Base-by-base conservation (phyloP, 1,284 basidiomycete species). In the Ganoderma meredithae region DNA sequence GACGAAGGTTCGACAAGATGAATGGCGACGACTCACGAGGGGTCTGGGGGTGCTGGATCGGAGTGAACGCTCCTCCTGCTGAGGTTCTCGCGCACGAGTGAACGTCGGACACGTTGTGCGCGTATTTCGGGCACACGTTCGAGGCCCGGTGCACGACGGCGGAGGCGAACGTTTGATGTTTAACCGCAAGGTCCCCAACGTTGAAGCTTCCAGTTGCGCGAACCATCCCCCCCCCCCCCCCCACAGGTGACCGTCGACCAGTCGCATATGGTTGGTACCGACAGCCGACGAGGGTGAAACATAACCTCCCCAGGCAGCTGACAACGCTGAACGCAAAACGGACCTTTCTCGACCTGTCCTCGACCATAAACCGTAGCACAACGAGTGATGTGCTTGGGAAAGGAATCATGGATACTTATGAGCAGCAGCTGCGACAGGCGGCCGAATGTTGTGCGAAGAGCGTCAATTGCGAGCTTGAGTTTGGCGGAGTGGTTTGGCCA, bases 221-320 rank as follows among this genome's bases (percentile, higher is more conserved):
- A 8, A 40, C 22, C 39, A 41, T 8, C 39, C 47, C 36, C 40
- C 49, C 13, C 36, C 27, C 64, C 39, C 47, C 36, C 40, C 49
- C 13, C 36, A 40, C 64, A 66, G 64, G 64, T 66, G 64, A 65
- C 64, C 47, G 59, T 52, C 22, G 64, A 47, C 58, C 47, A 53
- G 17, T 55, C 65, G 63, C 61, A 53, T 67, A 61, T 56, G 49
- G 61, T 61, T 65, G 67, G 70, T 63, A 65, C 61, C 56, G 22
- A 49, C 31, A 52, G 33, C 65, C 67, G 65, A 59, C 59, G 44
- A 55, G 39, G 49, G 33, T 49, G 33, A 39, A 49, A 27, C 40
- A 10, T 49, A 25, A 60, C 53, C 27, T 9, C 62, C 62, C 41
- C 27, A 53, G 27, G 19, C 70, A 71, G 68, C 56, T 71, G 70